Evolutionary conservation across 2,329 filamentous ascomycete genomes (phyloP).

Genomic region (Verticillium tricorpus): DNA sequence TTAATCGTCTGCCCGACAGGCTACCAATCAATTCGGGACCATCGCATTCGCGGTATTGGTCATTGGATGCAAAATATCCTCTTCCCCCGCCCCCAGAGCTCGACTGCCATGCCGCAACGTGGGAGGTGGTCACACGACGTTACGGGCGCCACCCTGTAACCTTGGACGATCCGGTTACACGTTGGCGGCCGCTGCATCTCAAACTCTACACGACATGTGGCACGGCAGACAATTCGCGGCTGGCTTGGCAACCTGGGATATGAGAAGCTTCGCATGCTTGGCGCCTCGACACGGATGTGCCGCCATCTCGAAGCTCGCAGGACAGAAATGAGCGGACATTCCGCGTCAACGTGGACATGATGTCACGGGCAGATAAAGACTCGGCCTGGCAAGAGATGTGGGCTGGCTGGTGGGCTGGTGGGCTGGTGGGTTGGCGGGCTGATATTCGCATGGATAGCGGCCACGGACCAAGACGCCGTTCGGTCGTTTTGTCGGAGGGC

Average conservation of each 20-base stretch:
- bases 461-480: background rate
- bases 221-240: background rate
- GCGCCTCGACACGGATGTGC: background rate
- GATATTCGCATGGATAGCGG: background rate
- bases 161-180: background rate
- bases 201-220: background rate
- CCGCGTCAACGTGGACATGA: background rate
- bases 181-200: background rate
- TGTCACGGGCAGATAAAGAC: background rate
- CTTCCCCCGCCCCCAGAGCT: background rate
- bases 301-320: background rate
- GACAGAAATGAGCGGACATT: background rate
- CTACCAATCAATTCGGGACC: too few relatives aligned
- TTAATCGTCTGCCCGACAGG: too few relatives aligned
- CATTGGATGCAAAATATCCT: too few relatives aligned
- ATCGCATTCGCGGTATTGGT: too few relatives aligned
- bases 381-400: background rate
- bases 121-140: background rate
- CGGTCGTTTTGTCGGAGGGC: background rate
- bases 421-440: background rate
- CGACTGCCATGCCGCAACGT: background rate
- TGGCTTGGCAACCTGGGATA: background rate
- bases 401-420: background rate
- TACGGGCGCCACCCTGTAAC: background rate
- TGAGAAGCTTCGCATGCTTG: background rate